Conservation (phyloP, 2,329 filamentous ascomycete genomes). For the Ceratocystis ficicola region DNA sequence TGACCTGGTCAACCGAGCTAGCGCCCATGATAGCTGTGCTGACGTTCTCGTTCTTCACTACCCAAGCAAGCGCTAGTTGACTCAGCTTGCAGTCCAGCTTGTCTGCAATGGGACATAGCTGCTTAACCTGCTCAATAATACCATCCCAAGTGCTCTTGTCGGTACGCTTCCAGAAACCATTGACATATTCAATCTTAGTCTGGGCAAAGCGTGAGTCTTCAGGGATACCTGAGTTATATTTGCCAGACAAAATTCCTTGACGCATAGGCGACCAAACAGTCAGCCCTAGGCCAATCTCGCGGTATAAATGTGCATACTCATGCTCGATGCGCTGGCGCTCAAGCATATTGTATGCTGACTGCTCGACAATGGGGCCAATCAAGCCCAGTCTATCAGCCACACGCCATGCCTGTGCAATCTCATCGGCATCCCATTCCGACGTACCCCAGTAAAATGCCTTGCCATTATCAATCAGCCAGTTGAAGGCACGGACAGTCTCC, state of each 20-base stretch:
- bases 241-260: slow-evolving; percentile 50
- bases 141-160: slow-evolving; percentile 42
- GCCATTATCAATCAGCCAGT: slow-evolving; percentile 54
- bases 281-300: slow-evolving; percentile 47
- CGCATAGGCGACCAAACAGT: slow-evolving; percentile 51
- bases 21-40: slow-evolving; percentile 51
- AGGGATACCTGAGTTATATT: slow-evolving; percentile 51
- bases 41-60: slow-evolving; percentile 49
- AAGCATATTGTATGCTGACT: slow-evolving; percentile 55
- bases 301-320: slow-evolving; percentile 49
- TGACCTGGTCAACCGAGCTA: slow-evolving; percentile 45
- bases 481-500: slow-evolving; percentile 58
- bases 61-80: slow-evolving; percentile 49
- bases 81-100: slow-evolving; percentile 47
- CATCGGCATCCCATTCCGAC: slow-evolving; percentile 53
- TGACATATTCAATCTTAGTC: slow-evolving; percentile 44
- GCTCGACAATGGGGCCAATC: slow-evolving; percentile 53
- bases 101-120: slow-evolving; percentile 51
- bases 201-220: slow-evolving; percentile 46
- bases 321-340: slow-evolving; percentile 49
- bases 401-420: slow-evolving; percentile 51
- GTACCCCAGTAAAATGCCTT: slow-evolving; percentile 62
- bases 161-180: slow-evolving; percentile 40
- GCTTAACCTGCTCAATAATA: slow-evolving; percentile 47
- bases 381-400: slow-evolving; percentile 48